A percentile compares a stretch with the other conserved stretches of the same genome.
Conservation (phyloP, 345 rosid genomes). For the Angophora floribunda region DNA sequence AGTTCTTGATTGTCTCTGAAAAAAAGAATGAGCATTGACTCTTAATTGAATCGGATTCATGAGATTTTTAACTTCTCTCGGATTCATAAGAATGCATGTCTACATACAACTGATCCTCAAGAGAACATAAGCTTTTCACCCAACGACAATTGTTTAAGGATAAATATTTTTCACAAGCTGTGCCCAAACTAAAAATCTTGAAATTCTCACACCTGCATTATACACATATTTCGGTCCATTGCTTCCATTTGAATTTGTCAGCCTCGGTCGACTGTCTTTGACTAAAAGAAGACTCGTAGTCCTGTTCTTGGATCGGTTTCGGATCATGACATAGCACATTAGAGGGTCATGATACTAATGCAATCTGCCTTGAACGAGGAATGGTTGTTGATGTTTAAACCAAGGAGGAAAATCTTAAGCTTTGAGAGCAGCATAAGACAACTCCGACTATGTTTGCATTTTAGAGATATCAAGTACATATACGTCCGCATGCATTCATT, state of each 20-base stretch:
- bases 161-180: not conserved
- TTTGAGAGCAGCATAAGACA: not conserved
- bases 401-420: not conserved
- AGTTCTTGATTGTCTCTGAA: not conserved
- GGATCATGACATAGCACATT: not conserved
- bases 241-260: not conserved
- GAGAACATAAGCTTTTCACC: not conserved
- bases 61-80: not conserved
- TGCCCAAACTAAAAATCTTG: not conserved
- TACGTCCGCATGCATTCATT: not conserved
- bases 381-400: not conserved
- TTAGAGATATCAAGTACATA: not conserved
- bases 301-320: not conserved
- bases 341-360: not conserved
- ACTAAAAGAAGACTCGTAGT: not conserved
- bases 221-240: not conserved
- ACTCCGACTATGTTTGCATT: not conserved
- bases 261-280: not conserved
- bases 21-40: not conserved
- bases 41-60: not conserved
- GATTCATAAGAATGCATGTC: not conserved
- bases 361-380: not conserved
- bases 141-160: not conserved
- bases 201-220: not conserved
- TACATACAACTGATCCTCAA: not conserved